Evolutionary conservation across 352 stramenopile species (phyloP).

Genomic region (Globisporangium spiculum): DNA sequence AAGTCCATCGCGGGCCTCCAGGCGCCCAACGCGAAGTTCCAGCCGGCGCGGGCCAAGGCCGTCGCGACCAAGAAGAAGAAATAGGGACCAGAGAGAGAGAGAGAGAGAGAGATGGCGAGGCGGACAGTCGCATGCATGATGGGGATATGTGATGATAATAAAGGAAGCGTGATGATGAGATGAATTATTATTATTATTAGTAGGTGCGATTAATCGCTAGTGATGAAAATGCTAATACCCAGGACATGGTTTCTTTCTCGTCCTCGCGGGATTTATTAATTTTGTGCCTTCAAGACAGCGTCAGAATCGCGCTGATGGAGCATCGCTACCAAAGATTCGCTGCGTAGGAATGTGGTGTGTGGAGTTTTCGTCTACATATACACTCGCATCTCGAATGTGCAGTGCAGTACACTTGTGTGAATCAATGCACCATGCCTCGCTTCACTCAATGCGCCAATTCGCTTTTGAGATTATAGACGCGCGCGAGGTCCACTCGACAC

Average conservation of each 20-base stretch:
- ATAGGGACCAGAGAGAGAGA: slow-evolving; percentile 3
- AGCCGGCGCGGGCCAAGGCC: background rate
- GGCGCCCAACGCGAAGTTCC: slow-evolving; percentile 24
- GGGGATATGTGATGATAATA: background rate
- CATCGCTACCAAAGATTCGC: background rate
- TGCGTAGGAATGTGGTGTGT: background rate
- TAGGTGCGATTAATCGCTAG: background rate
- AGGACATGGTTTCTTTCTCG: background rate
- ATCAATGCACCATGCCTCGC: background rate
- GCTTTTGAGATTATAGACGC: no score
- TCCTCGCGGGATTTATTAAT: background rate
- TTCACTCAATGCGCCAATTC: no score
- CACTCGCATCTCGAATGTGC: background rate
- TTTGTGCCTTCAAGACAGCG: background rate
- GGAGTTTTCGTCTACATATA: background rate
- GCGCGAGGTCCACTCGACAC: no score
- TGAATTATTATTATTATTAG: background rate
- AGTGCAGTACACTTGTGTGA: background rate
- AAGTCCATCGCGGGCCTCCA: slow-evolving; percentile 54
- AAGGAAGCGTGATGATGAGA: background rate
- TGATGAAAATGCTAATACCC: background rate
- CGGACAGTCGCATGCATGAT: background rate
- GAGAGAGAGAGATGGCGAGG: background rate
- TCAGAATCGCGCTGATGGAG: background rate
- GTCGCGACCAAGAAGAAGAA: slow-evolving; percentile 42